Base-by-base conservation (phyloP, 495 filamentous ascomycete species). In the Aeminium ludgeri region DNA sequence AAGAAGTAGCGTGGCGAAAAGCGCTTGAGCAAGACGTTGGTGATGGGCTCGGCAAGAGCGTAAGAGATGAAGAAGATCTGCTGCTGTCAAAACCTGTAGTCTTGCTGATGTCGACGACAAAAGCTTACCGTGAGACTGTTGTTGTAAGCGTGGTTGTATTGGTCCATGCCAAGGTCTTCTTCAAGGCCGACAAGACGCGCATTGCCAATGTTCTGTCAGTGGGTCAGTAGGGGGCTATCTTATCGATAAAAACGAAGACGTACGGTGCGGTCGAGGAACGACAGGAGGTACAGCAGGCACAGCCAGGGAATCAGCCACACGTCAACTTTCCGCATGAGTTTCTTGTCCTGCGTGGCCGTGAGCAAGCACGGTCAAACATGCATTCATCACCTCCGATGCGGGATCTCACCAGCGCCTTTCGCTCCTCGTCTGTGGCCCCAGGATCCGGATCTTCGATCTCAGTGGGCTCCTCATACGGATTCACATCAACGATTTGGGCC, bases 1-100 rank as follows among this genome's bases (percentile, higher is more conserved):
- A 78, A 23, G 44, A 60, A 65, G 32, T 59, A 34, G 19, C 53
- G 50, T 1, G 61, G 61, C 8, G 50, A 43, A n/a, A 58, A 34
- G 11, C 45, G 66, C 61, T 95, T 95, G 42, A 96, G 73, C 16
- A 96, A 59, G 36, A 95, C 58, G 56, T 96, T 95, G 31, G 86
- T 91, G 27, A 86, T 45, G 0, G 86, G 85, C 65, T 94, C 86
- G 44, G 85, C 82, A 30, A 85, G 59, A 29, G 82, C 68, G 59
- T 96, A 96, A 16, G 83, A 91, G 19, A 92, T 70, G 65, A 95
- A 96, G 62, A 94, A 25, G 23, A 25, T 25, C 23, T 25, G 23
- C 3, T 25, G 3, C 8, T 25, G 23, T 25, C 23, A 25, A 8
- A 25, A 8, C n/a, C 23, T 25, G 23, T 3, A 25, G 4, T 3